Base-by-base conservation (phyloP, 139 green algal genomes). In the Eudorina sp. region DNA sequence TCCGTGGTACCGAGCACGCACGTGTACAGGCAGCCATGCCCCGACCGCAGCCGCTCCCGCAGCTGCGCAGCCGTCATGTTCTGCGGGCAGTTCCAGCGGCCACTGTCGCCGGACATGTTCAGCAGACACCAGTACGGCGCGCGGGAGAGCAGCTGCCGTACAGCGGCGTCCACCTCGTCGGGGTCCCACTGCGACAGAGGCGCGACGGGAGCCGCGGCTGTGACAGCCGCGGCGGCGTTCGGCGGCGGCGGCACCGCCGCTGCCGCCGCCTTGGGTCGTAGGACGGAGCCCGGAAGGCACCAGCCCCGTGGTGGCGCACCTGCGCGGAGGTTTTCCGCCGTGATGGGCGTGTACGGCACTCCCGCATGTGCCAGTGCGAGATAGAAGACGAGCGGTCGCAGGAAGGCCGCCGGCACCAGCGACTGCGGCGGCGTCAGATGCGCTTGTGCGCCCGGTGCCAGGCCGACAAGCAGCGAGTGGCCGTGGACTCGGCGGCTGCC, bases 91-190 rank as follows among this genome's bases (percentile, higher is more conserved):
- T 45, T 55, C 83, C 83, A 88, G 3, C 83, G 48, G 16, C 66
- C 83, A 5, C 2, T 55, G 6, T 88, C 68, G 48, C n/a, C 41
- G 66, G 72, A 88, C 6, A 23, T 6, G 21, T 31, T 81, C 27
- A 88, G 83, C 48, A 88, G 23, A n/a, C 66, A 78, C 83, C 83
- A 88, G 68, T 60, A 73, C 66, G 66, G 68, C 83, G 83, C 83
- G 11, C 5, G 34, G 3, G 13, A 48, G 68, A 82, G 25, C 36
- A 88, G 48, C 51, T n/a, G 7, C 68, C 31, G 34, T 51, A 80
- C 68, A 3, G 66, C 83, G 1, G 83, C 83, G 38, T 81, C 83
- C 11, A 80, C 68, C 4, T 25, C 51, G 31, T 4, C 14, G 43
- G 25, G 43, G 0, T 21, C 2, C 83, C 68, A 87, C 1, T 19